A percentile compares a stretch with the other conserved stretches of the same genome.
Conservation (phyloP, 345 rosid species). For the Streptanthus diversifolius region DNA sequence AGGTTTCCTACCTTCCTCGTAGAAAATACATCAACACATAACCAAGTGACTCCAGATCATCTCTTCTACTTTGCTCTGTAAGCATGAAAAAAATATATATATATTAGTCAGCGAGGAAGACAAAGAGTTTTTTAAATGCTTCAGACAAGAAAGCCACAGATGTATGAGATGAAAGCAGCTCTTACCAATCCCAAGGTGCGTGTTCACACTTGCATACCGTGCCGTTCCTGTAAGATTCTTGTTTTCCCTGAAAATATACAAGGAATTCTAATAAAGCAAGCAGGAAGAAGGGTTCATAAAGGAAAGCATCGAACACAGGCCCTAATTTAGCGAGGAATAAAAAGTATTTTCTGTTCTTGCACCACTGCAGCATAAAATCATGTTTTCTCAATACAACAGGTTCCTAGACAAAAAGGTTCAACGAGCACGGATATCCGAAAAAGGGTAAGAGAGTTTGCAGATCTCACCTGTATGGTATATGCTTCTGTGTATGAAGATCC, state of each 20-base stretch:
- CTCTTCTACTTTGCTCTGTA: conserved; percentile 99
- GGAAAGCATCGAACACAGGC: conserved; percentile 3
- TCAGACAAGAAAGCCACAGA: background rate
- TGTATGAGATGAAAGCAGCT: background rate
- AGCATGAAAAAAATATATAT: conserved; percentile 10
- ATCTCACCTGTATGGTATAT: conserved; percentile 37
- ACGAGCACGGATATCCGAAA: background rate
- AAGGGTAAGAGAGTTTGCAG: background rate
- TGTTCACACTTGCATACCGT: conserved; percentile 93
- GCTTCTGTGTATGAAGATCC: conserved; percentile 40
- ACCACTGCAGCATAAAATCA: background rate
- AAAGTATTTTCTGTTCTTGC: background rate
- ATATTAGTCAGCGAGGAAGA: conserved; percentile 9
- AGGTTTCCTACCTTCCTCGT: conserved; percentile 74
- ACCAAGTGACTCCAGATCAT: conserved; percentile 98
- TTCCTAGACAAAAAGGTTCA: background rate
- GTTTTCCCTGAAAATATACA: conserved; percentile 64
- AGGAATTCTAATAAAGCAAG: background rate
- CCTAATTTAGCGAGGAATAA: background rate
- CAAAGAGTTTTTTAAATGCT: conserved; percentile 1
- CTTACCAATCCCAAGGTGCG: conserved; percentile 95
- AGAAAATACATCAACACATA: conserved; percentile 96
- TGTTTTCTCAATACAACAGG: background rate
- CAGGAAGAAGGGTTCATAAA: background rate
- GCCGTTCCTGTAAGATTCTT: conserved; percentile 99